These are phyloP conservation scores for Xylaria sp. DNA, from an alignment of 2,329 filamentous ascomycete genomes.

Conservation along the genomic window DNA sequence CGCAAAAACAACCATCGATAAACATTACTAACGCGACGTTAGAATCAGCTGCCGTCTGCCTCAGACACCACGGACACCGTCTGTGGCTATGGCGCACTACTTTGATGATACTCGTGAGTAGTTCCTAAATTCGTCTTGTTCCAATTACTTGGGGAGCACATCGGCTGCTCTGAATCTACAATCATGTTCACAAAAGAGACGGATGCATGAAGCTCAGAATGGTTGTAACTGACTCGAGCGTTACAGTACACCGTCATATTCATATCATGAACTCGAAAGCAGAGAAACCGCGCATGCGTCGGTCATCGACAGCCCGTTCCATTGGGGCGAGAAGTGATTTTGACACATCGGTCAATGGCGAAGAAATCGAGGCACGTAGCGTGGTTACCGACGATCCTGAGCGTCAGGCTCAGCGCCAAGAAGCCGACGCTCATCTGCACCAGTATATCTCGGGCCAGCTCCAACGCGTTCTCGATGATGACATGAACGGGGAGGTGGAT, in stretches of 20 bases:
- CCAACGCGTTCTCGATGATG: constrained; percentile 73
- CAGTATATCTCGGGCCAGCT: constrained; percentile 86
- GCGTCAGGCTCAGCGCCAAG: constrained; percentile 58
- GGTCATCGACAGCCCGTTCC: constrained; percentile 84
- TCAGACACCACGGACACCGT: constrained; percentile 90
- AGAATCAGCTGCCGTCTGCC: constrained; percentile 90
- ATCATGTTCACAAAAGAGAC: neutral
- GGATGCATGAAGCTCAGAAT: neutral
- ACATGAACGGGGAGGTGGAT: constrained; percentile 45
- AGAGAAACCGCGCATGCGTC: constrained; percentile 69
- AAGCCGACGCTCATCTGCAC: constrained; percentile 78
- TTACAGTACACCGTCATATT: constrained; percentile 65
- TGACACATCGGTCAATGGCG: constrained; percentile 61
- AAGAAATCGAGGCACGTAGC: constrained; percentile 57
- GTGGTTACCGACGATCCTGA: constrained; percentile 67
- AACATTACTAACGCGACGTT: constrained; percentile 54
- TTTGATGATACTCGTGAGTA: constrained; percentile 81
- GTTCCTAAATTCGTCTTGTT: neutral
- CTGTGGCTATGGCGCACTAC: constrained; percentile 87
- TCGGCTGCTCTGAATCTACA: neutral
- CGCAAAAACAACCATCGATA: neutral
- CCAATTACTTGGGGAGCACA: neutral
- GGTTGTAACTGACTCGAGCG: neutral
- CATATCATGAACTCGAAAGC: constrained; percentile 53
- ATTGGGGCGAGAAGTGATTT: constrained; percentile 88